These are phyloP conservation scores for Hypoxylon fragiforme DNA, from an alignment of 495 filamentous ascomycete genomes.

Conservation along the genomic window DNA sequence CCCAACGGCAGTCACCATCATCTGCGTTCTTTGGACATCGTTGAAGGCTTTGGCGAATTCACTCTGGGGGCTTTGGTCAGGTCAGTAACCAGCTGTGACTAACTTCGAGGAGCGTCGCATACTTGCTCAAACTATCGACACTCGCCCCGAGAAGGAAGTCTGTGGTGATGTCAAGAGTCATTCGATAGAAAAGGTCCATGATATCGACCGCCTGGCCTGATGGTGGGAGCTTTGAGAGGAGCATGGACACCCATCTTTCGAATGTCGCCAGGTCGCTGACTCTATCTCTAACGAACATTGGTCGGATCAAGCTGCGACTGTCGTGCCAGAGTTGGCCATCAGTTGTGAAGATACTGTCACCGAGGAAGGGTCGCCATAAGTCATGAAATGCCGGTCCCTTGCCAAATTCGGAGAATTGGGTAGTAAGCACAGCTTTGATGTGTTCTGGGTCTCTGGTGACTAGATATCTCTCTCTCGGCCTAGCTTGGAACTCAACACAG, in stretches of 20 bases:
- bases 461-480: constrained; percentile 45
- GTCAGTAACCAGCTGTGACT: constrained; percentile 7
- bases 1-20: constrained; percentile 47
- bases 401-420: constrained; percentile 59
- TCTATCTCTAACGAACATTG: constrained; percentile 61
- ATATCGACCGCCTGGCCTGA: constrained; percentile 52
- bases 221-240: constrained; percentile 46
- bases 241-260: constrained; percentile 49
- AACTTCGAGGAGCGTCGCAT: background rate
- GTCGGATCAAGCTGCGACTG: constrained; percentile 56
- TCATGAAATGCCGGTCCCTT: constrained; percentile 56
- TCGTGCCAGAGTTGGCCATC: constrained; percentile 60
- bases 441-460: constrained; percentile 60
- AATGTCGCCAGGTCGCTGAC: constrained; percentile 54
- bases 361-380: constrained; percentile 58
- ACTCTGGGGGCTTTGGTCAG: constrained; percentile 41
- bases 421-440: constrained; percentile 59
- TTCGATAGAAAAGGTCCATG: constrained; percentile 56
- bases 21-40: constrained; percentile 56
- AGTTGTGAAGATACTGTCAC: constrained; percentile 61
- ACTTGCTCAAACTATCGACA: constrained; percentile 57
- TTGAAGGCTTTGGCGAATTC: constrained; percentile 58
- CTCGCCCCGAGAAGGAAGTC: constrained; percentile 60
- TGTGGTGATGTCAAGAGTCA: constrained; percentile 62
- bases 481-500: constrained; percentile 41